Evolutionary conservation across 768 basidiomycete species (phyloP), one percentile per base, ranked within the genome.

Genomic region (Mycena indigotica): DNA sequence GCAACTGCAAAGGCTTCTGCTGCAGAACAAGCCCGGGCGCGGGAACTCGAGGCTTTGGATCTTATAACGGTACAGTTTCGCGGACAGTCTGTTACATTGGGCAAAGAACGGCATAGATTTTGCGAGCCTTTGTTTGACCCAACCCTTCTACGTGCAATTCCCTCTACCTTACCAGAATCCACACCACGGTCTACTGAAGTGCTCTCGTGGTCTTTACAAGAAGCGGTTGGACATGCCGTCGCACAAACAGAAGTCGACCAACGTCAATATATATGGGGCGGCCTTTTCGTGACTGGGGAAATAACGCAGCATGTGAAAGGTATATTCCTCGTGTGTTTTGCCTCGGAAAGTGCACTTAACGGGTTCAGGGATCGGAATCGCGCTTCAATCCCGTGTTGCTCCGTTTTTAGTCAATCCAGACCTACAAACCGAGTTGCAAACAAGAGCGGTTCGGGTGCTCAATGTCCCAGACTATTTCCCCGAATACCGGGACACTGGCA

Each of bases 91-190:
- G 67, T 95, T 57, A 90, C 88, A 6, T 65, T 96, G 30, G 94
- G 94, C 17, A 91, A 90, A 69, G 92, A 93, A 67, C 81, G 94
- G 30, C 93, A 97, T 76, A 80, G 91, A 38, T 91, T 95, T 73
- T 93, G 91, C 69, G 95, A 96, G 70, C 92, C 93, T 5, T 77
- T 97, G 25, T 95, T 93, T 62, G 87, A 93, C 67, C 87, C 88
- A 2, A 75, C 70, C 3, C 65, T 92, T 39, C 71, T 92, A 56
- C 72, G 73, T 1, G 73, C 72, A 19, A 54, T 81, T 15, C 60
- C 70, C 5, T 72, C 70, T 1, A 54, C 65, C 6, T 26, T 52
- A 2, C 23, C 44, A 32, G 52, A 55, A 13, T 60, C 70, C 1
- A 57, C 67, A 21, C 52, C 66, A 17, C 69, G 69, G 57, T 53